Evolutionary conservation across 2,329 filamentous ascomycete species (phyloP), one percentile per base, ranked within the genome.

Genomic region (Xylaria sp.): DNA sequence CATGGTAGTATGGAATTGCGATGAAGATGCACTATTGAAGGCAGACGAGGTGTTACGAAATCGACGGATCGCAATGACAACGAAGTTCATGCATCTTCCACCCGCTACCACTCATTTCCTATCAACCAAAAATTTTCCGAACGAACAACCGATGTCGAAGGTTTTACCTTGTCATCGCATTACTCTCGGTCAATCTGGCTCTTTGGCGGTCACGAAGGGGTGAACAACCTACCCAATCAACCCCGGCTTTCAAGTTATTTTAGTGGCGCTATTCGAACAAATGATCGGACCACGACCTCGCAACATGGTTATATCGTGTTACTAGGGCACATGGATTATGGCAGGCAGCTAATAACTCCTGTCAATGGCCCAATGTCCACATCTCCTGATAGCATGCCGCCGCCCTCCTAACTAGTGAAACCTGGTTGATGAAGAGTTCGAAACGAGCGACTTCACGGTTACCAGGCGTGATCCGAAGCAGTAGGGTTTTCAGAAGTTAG

Each of bases 1-100:
- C 53, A 47, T 4, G 30, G 34, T 13, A 7, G 44, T 37, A 48
- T 55, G 44, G 48, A 51, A 5, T 57, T 34, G 23, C 42, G 54
- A 47, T 13, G 39, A 49, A 37, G 39, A 52, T 56, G 35, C 54
- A 46, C 19, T 18, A 51, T 63, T 34, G 49, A 52, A 35, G 39
- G 47, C 10, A 54, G 16, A 61, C 51, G 59, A 60, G 46, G 44
- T 57, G 49, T 59, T 52, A 63, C 51, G 61, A 63, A 39, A 46
- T 61, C 46, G 58, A 57, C 55, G 50, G 59, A 57, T 54, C 55
- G 50, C 57, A 54, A 63, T 37, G 55, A 59, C 51, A 44, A 59
- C 44, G 30, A 63, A 52, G 52, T 23, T 18, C 52, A 58, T 49
- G 37, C 47, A 49, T 53, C n/a, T 47, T 58, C 16, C 34, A 42